Evolutionary conservation across 1,139 yeast species (phyloP).

Genomic region (Candida freyschussii): DNA sequence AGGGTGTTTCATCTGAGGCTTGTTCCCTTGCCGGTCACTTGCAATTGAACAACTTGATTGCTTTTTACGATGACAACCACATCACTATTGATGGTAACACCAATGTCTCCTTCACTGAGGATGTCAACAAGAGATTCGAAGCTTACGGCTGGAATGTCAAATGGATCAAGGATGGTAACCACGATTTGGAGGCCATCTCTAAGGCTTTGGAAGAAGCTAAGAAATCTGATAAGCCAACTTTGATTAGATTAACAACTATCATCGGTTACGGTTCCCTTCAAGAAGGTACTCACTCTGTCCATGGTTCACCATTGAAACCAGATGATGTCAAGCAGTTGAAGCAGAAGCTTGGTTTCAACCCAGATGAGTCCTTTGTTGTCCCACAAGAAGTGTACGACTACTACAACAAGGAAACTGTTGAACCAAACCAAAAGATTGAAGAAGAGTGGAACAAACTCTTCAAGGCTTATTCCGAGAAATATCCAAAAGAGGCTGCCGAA

Average conservation of each 20-base stretch:
- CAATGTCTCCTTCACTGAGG: conserved; percentile 89
- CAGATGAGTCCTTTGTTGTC: conserved; percentile 72
- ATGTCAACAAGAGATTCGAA: conserved; percentile 79
- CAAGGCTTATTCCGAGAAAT: conserved; percentile 58
- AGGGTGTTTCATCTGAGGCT: conserved; percentile 96
- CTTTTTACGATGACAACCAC: conserved; percentile 95
- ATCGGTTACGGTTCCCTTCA: conserved; percentile 91
- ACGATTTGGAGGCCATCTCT: conserved; percentile 66
- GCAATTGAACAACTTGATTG: conserved; percentile 89
- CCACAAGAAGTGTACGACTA: conserved; percentile 79
- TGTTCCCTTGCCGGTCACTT: conserved; percentile 95
- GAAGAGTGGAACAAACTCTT: conserved; percentile 69
- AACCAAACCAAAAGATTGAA: conserved; percentile 62
- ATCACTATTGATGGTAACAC: conserved; percentile 97
- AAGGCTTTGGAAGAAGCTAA: conserved; percentile 73
- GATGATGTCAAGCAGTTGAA: conserved; percentile 91
- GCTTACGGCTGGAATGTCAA: conserved; percentile 94
- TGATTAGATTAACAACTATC: conserved; percentile 84
- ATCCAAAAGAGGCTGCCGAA: conserved; percentile 79
- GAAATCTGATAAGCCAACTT: conserved; percentile 77
- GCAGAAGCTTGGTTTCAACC: conserved; percentile 82
- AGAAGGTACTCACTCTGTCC: conserved; percentile 89
- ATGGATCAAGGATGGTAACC: conserved; percentile 77
- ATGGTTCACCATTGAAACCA: conserved; percentile 94
- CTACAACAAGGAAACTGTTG: conserved; percentile 54